Conservation (phyloP, 345 rosid genomes). For the Gossypium stocksii region DNA sequence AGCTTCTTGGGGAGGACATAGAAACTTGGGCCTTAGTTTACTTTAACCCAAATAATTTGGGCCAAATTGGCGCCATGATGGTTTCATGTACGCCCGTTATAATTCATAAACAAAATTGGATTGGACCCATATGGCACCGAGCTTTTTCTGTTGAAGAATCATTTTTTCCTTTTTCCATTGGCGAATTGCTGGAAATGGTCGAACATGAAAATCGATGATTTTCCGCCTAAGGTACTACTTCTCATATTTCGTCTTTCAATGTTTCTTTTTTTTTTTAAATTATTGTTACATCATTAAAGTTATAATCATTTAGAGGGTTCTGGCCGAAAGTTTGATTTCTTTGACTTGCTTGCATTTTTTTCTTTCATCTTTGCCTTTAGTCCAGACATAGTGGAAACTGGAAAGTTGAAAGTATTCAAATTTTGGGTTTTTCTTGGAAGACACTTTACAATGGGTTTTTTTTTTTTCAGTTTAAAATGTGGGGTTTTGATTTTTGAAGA, state of each 20-base stretch:
- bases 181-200: background rate
- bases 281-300: background rate
- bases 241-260: background rate
- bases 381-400: background rate
- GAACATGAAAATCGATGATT: background rate
- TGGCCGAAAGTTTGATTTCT: background rate
- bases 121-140: background rate
- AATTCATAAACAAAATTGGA: background rate
- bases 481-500: background rate
- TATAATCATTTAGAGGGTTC: background rate
- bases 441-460: background rate
- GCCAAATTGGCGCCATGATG: background rate
- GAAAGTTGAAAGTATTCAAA: background rate
- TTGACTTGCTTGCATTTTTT: conserved; percentile 7
- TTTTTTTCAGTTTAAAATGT: background rate
- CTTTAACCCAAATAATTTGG: background rate
- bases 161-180: no score
- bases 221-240: background rate
- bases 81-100: no score
- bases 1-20: background rate
- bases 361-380: background rate
- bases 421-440: background rate
- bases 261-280: background rate
- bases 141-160: background rate
- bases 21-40: background rate